Percentiles rank a stretch among this genome's conserved stretches.
Evolutionary conservation across 768 basidiomycete genomes (phyloP).

Genomic region (Aureoboletus auriporus): DNA sequence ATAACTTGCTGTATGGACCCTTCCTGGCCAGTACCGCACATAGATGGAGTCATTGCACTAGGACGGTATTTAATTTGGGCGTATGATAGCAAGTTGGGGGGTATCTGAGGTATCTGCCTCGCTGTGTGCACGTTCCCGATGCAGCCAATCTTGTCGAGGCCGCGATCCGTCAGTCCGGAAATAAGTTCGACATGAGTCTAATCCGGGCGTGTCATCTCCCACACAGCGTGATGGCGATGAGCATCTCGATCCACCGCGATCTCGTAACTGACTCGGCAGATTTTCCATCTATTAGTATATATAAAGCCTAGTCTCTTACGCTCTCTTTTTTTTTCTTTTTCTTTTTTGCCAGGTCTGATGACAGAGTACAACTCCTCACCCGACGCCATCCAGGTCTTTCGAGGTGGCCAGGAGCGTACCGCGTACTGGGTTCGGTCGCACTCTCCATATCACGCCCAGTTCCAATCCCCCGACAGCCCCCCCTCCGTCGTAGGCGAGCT

Average conservation of each 20-base stretch:
- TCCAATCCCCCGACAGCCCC: slow-evolving; percentile 57
- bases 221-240: not conserved
- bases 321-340: slow-evolving; percentile 7
- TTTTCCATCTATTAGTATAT: slow-evolving; percentile 15
- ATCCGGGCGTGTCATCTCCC: slow-evolving; percentile 20
- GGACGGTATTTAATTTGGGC: slow-evolving; percentile 20
- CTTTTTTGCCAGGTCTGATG: slow-evolving; percentile 35
- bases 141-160: slow-evolving; percentile 27
- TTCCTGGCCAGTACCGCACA: too few species aligned
- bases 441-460: slow-evolving; percentile 31
- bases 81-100: not conserved
- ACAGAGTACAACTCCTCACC: slow-evolving; percentile 62
- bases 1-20: not conserved
- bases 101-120: slow-evolving; percentile 23
- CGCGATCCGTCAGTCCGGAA: slow-evolving; percentile 25
- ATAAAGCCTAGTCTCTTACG: slow-evolving; percentile 20
- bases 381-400: slow-evolving; percentile 54
- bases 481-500: slow-evolving; percentile 43
- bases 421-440: slow-evolving; percentile 58
- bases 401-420: slow-evolving; percentile 58
- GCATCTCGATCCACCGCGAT: slow-evolving; percentile 23
- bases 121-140: slow-evolving; percentile 26
- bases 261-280: slow-evolving; percentile 19
- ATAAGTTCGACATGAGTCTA: slow-evolving; percentile 26
- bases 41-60: too few species aligned